Evolutionary conservation across 1,284 basidiomycete genomes (phyloP).

Genomic region (Rhodotorula mucilaginosa): DNA sequence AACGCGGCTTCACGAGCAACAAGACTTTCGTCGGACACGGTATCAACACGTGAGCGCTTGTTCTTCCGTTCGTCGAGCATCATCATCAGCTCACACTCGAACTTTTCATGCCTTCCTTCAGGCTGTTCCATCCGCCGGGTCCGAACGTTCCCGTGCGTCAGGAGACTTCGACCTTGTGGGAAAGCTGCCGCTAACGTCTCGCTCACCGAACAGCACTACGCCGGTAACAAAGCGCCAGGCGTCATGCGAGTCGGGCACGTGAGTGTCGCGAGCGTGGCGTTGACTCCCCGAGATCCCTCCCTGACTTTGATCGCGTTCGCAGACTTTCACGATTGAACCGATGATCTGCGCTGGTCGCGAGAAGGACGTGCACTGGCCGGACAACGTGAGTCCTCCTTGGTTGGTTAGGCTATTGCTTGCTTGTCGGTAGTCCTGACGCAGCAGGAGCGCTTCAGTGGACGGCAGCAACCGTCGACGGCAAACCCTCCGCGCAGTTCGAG

Average conservation of each 20-base stretch:
- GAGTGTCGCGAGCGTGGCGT: too few species aligned
- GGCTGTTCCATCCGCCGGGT: slow-evolving; percentile 55
- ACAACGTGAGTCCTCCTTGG: slow-evolving; percentile 33
- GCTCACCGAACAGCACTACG: slow-evolving; percentile 62
- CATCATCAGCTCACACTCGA: background rate
- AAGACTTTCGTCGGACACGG: slow-evolving; percentile 80
- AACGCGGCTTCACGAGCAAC: slow-evolving; percentile 77
- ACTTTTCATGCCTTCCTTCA: background rate
- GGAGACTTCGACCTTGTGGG: slow-evolving; percentile 45
- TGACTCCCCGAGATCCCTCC: background rate
- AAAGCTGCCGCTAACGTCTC: too few species aligned
- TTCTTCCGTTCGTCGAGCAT: too few species aligned
- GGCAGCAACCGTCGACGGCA: slow-evolving; percentile 86
- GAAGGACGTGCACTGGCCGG: slow-evolving; percentile 46
- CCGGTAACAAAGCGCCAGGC: slow-evolving; percentile 71
- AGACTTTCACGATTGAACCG: slow-evolving; percentile 65
- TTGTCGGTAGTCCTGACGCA: too few species aligned
- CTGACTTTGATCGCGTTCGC: background rate
- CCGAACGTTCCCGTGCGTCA: slow-evolving; percentile 29
- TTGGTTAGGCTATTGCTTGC: too few species aligned
- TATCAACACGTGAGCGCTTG: slow-evolving; percentile 59
- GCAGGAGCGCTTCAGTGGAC: slow-evolving; percentile 62
- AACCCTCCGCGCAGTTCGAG: slow-evolving; percentile 78
- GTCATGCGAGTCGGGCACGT: slow-evolving; percentile 70
- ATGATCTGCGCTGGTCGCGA: slow-evolving; percentile 81